phyloP scores from a whole-genome alignment of 2,329 filamentous ascomycete genomes.

The Pyricularia grisea region DNA sequence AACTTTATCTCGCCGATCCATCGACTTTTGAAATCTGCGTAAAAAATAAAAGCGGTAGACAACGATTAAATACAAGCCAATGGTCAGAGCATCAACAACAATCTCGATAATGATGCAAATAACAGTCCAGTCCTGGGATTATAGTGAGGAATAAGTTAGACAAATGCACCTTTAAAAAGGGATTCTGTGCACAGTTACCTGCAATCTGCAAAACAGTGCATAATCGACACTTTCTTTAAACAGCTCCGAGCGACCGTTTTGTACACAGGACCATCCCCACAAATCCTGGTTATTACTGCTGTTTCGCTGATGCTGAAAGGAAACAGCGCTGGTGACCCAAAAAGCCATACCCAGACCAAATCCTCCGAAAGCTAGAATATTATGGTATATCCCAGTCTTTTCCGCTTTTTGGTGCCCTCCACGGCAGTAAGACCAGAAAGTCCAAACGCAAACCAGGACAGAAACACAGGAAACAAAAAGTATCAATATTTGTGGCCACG shows the following conservation, averaged over 20 bases:
- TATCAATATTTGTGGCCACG: slow-evolving; percentile 85
- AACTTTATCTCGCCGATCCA: slow-evolving; percentile 90
- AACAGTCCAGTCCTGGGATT: slow-evolving; percentile 77
- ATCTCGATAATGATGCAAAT: too few species aligned
- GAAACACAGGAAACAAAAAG: slow-evolving; percentile 73
- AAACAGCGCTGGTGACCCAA: slow-evolving; percentile 78
- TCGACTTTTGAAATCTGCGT: slow-evolving; percentile 88
- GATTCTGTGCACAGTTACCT: slow-evolving; percentile 36
- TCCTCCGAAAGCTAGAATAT: slow-evolving; percentile 83
- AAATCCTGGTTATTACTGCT: slow-evolving; percentile 74
- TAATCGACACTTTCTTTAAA: slow-evolving; percentile 81
- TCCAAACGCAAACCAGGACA: slow-evolving; percentile 64
- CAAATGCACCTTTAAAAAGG: slow-evolving; percentile 15
- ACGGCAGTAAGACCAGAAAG: slow-evolving; percentile 80
- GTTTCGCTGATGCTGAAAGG: slow-evolving; percentile 71
- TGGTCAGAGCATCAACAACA: too few species aligned
- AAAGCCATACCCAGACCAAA: slow-evolving; percentile 90
- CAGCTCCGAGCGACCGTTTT: slow-evolving; percentile 71
- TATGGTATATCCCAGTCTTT: slow-evolving; percentile 92
- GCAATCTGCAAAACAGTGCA: slow-evolving; percentile 79
- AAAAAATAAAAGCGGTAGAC: slow-evolving; percentile 98
- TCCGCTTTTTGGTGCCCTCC: slow-evolving; percentile 83
- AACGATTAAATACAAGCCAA: slow-evolving; percentile 84
- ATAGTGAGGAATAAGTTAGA: too few species aligned
- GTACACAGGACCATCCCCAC: slow-evolving; percentile 96